Base-by-base conservation (phyloP, 768 basidiomycete species). In the Hemileccinum rubropunctum region DNA sequence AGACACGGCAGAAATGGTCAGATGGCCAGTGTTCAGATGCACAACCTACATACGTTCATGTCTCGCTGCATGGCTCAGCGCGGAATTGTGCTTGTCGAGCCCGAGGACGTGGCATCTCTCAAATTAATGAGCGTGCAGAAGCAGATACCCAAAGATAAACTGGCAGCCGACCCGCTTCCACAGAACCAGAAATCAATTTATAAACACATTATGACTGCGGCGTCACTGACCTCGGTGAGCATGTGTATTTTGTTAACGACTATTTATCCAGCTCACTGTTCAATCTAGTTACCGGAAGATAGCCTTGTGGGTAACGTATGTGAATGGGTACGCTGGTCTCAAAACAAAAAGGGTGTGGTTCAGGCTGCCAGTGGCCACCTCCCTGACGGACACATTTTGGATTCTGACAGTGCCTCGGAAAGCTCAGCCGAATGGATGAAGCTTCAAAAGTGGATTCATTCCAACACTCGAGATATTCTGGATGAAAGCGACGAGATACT, bases 61-160 rank as follows among this genome's bases (percentile, higher is more conserved):
- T 53, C 66, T 27, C 61, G 61, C 21, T 81, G 41, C n/a, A 62
- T 59, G 46, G 45, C 44, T 0, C 58, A 58, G 34, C 14, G 37
- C n/a, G 41, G 41, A 3, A 30, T 42, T 14, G 15, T 42, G 7
- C 41, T 42, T 27, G 27, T 42, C 27, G 26, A 18, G n/a, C 41
- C 41, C 12, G 41, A 42, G 17, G 7, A 42, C 17, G 10, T 42
- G 0, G 17, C 18, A n/a, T 42, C 41, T 12, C 41, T 42, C 41
- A 27, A 14, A 6, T 21, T 42, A 13, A 30, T 13, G 10, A 18
- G 41, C 17, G 41, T 42, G 11, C 11, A 30, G 27, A 9, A 27
- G 28, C 55, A 61, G n/a, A 45, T 68, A 12, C 28, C 18, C 20
- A 75, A 79, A 66, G 75, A 5, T 72, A 68, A 1, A 55, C 8